A percentile compares a stretch with the other conserved stretches of the same genome.
phyloP scores from a whole-genome alignment of 2,329 filamentous ascomycete species.

The Nemania bipapillata region DNA sequence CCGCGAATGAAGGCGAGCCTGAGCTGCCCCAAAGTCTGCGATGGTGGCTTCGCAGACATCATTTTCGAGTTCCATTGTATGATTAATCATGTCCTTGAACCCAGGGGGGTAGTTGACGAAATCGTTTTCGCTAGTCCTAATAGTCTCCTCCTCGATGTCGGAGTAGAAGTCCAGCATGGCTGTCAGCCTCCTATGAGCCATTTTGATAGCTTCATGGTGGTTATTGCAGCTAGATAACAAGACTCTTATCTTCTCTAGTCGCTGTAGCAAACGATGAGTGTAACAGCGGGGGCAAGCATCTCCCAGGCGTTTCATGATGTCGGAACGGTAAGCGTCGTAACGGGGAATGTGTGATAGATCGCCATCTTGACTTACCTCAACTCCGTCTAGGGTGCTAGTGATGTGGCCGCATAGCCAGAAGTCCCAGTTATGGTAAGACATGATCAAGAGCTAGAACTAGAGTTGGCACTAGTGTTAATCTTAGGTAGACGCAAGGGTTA shows the following conservation, averaged over 20 bases:
- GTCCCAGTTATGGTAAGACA: background rate
- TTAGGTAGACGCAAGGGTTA: background rate
- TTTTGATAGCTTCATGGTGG: background rate
- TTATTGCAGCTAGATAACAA: background rate
- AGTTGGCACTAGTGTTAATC: background rate
- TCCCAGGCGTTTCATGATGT: background rate
- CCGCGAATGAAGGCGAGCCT: background rate
- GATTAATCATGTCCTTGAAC: background rate
- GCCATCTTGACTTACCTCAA: background rate
- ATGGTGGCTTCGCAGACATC: background rate
- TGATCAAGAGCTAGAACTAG: background rate
- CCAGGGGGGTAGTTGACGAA: background rate
- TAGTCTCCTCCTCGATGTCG: background rate
- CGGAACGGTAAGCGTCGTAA: background rate
- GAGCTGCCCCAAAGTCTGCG: background rate
- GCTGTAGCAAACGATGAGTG: background rate
- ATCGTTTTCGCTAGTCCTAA: background rate
- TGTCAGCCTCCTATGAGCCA: background rate
- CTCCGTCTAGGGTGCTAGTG: background rate
- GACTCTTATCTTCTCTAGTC: background rate
- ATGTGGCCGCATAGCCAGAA: conserved; percentile 31
- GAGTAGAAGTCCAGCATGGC: background rate
- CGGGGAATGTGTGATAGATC: background rate
- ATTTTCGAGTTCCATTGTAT: background rate
- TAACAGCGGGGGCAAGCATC: conserved; percentile 8